phyloP scores from a whole-genome alignment of 2,329 filamentous ascomycete genomes.

The Teratosphaeria epicoccoides region DNA sequence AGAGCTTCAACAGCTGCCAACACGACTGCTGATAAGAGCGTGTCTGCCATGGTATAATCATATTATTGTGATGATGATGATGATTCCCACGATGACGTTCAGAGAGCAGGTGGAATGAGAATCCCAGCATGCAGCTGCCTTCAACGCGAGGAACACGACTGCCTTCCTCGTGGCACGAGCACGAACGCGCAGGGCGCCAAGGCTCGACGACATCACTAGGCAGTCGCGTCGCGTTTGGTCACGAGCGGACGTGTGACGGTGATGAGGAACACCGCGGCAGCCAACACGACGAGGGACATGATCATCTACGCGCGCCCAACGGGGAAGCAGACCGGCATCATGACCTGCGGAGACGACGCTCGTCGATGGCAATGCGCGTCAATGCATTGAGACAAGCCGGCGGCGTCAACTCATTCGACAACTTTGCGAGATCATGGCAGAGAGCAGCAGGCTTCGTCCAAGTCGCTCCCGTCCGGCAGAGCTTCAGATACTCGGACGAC shows the following conservation, averaged over 20 bases:
- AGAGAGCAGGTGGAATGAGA: no score
- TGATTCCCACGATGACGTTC: no score
- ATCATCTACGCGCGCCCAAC: conserved; percentile 7
- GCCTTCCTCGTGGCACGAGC: conserved; percentile 37
- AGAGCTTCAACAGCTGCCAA: conserved; percentile 14
- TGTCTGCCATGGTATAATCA: no score
- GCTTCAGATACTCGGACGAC: conserved; percentile 49
- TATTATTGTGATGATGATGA: no score
- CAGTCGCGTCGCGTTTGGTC: conserved; percentile 20
- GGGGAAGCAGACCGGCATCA: conserved; percentile 12
- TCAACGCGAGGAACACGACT: conserved; percentile 18
- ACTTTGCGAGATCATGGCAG: conserved; percentile 87
- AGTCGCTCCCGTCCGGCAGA: conserved; percentile 67
- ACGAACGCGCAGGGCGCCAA: conserved; percentile 32
- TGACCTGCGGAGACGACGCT: conserved; percentile 31
- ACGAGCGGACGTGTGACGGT: no score
- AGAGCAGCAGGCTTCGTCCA: conserved; percentile 81
- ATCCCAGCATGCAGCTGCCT: conserved; percentile 11
- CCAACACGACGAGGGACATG: conserved; percentile 8
- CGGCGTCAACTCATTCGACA: conserved; percentile 86
- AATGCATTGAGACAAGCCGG: conserved; percentile 57
- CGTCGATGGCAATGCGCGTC: conserved; percentile 41
- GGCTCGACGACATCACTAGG: conserved; percentile 31
- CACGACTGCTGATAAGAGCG: no score
- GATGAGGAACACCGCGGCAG: conserved; percentile 14